A percentile compares a stretch with the other conserved stretches of the same genome.
Conservation (phyloP, 2,329 filamentous ascomycete species). For the Xylariales sp. region DNA sequence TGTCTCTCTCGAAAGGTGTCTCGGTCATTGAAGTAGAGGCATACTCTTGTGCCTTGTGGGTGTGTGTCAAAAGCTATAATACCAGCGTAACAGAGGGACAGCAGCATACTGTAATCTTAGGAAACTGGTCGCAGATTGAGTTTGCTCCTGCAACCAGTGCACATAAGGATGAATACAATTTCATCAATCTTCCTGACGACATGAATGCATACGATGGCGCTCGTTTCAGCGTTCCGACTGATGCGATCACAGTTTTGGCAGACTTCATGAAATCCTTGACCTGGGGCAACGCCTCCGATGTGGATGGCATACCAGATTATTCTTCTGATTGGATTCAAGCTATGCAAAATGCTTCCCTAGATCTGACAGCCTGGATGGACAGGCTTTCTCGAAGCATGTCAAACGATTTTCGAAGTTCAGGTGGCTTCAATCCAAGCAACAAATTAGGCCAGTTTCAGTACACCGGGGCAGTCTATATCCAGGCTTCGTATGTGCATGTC, state of each 20-base stretch:
- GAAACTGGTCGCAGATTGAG: conserved; percentile 24
- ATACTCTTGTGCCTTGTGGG: conserved; percentile 31
- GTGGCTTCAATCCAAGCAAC: conserved; percentile 10
- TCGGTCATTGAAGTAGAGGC: conserved; percentile 15
- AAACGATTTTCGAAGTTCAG: conserved; percentile 29
- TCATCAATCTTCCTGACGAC: conserved; percentile 22
- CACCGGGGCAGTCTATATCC: conserved; percentile 18
- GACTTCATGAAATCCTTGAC: conserved; percentile 27
- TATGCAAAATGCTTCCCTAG: conserved; percentile 26
- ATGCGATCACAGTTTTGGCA: conserved; percentile 24
- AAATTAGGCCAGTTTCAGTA: conserved; percentile 19
- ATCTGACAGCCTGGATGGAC: conserved; percentile 26
- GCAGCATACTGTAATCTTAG: conserved; percentile 16
- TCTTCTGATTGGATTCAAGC: conserved; percentile 33
- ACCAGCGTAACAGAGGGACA: conserved; percentile 23
- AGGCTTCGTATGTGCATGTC: conserved; percentile 27
- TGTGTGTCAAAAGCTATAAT: conserved; percentile 28
- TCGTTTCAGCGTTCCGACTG: conserved; percentile 25
- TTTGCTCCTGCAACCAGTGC: conserved; percentile 19
- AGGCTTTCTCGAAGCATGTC: conserved; percentile 29
- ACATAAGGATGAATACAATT: conserved; percentile 24
- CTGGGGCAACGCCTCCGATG: conserved; percentile 24
- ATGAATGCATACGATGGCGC: conserved; percentile 20
- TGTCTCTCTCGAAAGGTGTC: conserved; percentile 21
- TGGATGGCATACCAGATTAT: conserved; percentile 22